phyloP scores from a whole-genome alignment of 2,329 filamentous ascomycete species.

The Colletotrichum noveboracense region DNA sequence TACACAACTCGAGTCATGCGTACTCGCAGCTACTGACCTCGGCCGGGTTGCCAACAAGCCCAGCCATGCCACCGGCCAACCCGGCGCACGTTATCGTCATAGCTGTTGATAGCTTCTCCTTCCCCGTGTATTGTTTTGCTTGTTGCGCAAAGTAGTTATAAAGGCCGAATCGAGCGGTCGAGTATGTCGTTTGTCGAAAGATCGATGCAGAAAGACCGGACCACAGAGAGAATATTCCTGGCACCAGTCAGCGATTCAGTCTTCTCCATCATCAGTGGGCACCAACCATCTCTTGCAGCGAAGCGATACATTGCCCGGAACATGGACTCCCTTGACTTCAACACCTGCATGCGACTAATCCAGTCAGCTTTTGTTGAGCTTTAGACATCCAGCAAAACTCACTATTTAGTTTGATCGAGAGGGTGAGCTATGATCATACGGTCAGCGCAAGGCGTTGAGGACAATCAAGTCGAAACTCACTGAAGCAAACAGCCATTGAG shows the following conservation, averaged over 20 bases:
- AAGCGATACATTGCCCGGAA: slow-evolving; percentile 41
- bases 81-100: slow-evolving; percentile 44
- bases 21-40: slow-evolving; percentile 29
- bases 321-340: slow-evolving; percentile 44
- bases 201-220: slow-evolving; percentile 48
- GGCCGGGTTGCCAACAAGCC: slow-evolving; percentile 50
- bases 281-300: slow-evolving; percentile 42
- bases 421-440: slow-evolving; percentile 39
- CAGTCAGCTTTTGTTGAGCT: background rate
- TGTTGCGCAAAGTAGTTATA: slow-evolving; percentile 40
- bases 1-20: background rate
- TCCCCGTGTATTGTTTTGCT: slow-evolving; percentile 29
- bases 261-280: background rate
- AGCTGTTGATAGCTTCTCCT: slow-evolving; percentile 33
- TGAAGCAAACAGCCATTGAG: slow-evolving; percentile 51
- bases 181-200: slow-evolving; percentile 48
- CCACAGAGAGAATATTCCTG: slow-evolving; percentile 47
- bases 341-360: slow-evolving; percentile 47
- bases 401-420: slow-evolving; percentile 51
- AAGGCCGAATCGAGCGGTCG: slow-evolving; percentile 48
- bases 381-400: background rate
- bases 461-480: slow-evolving; percentile 30
- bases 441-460: background rate
- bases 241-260: background rate
- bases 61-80: slow-evolving; percentile 44